These are phyloP conservation scores for Tulasnella sp. DNA, from an alignment of 768 basidiomycete species.

Conservation along the genomic window DNA sequence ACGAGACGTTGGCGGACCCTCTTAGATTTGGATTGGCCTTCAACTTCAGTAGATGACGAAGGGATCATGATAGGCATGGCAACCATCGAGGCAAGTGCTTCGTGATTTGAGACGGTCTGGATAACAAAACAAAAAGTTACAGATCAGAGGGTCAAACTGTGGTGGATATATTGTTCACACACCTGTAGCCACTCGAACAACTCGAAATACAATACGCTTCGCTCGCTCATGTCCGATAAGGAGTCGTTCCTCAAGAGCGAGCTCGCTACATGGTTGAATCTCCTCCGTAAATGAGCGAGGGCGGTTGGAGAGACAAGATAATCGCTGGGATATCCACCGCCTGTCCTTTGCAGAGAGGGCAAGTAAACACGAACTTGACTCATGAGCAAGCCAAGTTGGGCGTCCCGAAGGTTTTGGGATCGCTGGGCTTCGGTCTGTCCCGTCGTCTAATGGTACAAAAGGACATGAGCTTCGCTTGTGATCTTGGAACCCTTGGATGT, in stretches of 20 bases:
- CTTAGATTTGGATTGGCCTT: slow-evolving; percentile 29
- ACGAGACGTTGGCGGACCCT: slow-evolving; percentile 70
- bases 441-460: slow-evolving; percentile 41
- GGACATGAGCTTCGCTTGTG: neutral
- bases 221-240: slow-evolving; percentile 87
- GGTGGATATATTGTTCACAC: slow-evolving; percentile 17
- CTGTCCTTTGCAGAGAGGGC: slow-evolving; percentile 64
- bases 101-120: slow-evolving; percentile 87
- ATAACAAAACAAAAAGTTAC: slow-evolving; percentile 13
- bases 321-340: slow-evolving; percentile 75
- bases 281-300: slow-evolving; percentile 78
- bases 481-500: neutral
- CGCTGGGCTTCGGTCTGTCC: slow-evolving; percentile 72
- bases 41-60: slow-evolving; percentile 46
- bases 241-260: slow-evolving; percentile 85
- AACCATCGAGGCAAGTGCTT: slow-evolving; percentile 90
- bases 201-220: slow-evolving; percentile 75
- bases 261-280: slow-evolving; percentile 83
- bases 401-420: slow-evolving; percentile 63
- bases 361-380: slow-evolving; percentile 68
- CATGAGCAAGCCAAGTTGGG: slow-evolving; percentile 58
- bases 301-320: slow-evolving; percentile 88
- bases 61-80: slow-evolving; percentile 95
- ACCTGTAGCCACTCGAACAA: slow-evolving; percentile 90
- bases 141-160: neutral